Conservation (phyloP, 495 filamentous ascomycete genomes). For the Penicillium diatomitis region DNA sequence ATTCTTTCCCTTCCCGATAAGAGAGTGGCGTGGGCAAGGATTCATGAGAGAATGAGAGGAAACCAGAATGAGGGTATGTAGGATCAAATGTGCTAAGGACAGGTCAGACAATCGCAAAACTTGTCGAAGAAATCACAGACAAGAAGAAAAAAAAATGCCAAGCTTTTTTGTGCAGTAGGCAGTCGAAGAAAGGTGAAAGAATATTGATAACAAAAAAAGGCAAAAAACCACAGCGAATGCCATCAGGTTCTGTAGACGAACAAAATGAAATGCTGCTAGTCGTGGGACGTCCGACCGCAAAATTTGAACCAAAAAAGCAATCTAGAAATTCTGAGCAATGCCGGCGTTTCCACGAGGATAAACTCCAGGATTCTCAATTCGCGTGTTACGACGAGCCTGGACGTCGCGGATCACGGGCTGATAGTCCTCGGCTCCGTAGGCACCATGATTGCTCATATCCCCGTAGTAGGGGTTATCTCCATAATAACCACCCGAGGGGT, state of each 20-base stretch:
- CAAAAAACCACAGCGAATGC: background rate
- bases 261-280: no score
- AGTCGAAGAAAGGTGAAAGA: no score
- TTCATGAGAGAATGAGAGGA: background rate
- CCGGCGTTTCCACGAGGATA: conserved; percentile 84
- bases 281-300: no score
- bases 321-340: conserved; percentile 95
- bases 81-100: background rate
- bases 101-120: no score
- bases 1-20: conserved; percentile 7
- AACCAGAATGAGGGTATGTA: background rate
- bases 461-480: conserved; percentile 47
- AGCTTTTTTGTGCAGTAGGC: conserved; percentile 5
- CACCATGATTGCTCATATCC: conserved; percentile 44
- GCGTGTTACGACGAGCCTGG: conserved; percentile 79
- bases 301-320: background rate
- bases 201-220: background rate
- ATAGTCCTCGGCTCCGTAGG: conserved; percentile 48
- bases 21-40: conserved; percentile 16
- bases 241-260: no score
- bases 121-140: no score
- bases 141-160: background rate
- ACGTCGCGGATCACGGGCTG: conserved; percentile 93
- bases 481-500: conserved; percentile 40
- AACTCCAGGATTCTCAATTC: conserved; percentile 80